A percentile compares a stretch with the other conserved stretches of the same genome.
Conservation (phyloP, 495 filamentous ascomycete species). For the Aspergillus egyptiacus region DNA sequence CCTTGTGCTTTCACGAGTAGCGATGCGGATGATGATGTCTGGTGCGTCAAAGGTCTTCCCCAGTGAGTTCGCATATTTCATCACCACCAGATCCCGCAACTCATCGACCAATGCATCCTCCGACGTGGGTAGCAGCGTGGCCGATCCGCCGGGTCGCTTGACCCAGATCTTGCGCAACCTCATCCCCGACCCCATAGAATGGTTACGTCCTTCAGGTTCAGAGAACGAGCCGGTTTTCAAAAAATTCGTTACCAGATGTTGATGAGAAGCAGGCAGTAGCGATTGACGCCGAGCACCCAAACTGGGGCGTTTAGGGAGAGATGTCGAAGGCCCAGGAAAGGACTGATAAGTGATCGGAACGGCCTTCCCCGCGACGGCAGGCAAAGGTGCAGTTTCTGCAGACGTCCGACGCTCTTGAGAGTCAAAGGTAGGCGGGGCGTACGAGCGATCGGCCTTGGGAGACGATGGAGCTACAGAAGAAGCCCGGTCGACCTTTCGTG, state of each 20-base stretch:
- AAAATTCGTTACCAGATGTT: conserved; percentile 40
- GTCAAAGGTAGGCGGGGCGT: conserved; percentile 22
- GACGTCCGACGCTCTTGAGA: conserved; percentile 11
- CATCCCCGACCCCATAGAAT: conserved; percentile 28
- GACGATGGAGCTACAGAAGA: conserved; percentile 18
- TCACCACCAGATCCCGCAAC: conserved; percentile 83
- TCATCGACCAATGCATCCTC: conserved; percentile 94
- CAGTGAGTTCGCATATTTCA: conserved; percentile 88
- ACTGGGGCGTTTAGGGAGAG: conserved; percentile 34
- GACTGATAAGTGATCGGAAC: conserved; percentile 19
- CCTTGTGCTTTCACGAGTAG: conserved; percentile 42
- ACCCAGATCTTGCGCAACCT: conserved; percentile 88
- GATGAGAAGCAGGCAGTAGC: conserved; percentile 41
- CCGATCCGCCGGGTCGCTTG: conserved; percentile 72
- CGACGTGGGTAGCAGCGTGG: conserved; percentile 77
- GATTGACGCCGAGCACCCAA: conserved; percentile 46
- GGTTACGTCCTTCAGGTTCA: conserved; percentile 20
- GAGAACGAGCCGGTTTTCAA: conserved; percentile 29
- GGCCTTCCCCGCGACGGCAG: conserved; percentile 28
- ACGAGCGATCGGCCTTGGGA: conserved; percentile 3
- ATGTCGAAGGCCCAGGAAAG: conserved; percentile 16
- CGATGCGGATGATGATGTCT: conserved; percentile 68
- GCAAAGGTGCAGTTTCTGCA: conserved; percentile 29
- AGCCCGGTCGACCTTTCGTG: conserved; percentile 9
- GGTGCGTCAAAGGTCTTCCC: conserved; percentile 85